Evolutionary conservation across 495 filamentous ascomycete species (phyloP), one percentile per base, ranked within the genome.

Genomic region (Bacidia gigantensis): DNA sequence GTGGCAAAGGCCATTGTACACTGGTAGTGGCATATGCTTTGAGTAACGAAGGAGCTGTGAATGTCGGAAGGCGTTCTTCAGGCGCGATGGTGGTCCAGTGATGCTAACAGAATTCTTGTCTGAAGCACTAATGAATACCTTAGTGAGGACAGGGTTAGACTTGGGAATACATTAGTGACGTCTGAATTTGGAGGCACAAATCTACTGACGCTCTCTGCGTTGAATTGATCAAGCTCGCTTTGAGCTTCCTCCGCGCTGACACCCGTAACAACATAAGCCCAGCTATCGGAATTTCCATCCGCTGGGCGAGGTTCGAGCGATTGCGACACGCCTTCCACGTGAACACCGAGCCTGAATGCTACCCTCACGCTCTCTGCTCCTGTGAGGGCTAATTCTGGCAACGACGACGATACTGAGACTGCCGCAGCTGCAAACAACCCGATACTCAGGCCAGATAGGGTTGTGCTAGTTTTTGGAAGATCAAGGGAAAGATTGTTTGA

Each of bases 1-100:
- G 54, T 73, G 70, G 50, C 69, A 72, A 2, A 70, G 51, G 25
- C 69, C 70, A 2, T 56, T 65, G 48, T 60, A 68, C 2, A 68
- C 60, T 18, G 67, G 67, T 23, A 69, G 43, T 11, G 64, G 46
- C 11, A 66, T 17, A 46, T 43, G 53, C 41, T 65, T 69, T 23
- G 56, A 59, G 38, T 63, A 54, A 3, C 67, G 64, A 22, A 73
- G 58, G 2, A 62, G 44, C 2, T 64, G 52, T 0, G 69, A 66
- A 2, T 51, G 43, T 3, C 49, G 53, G 50, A 70, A 69, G 3
- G 62, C 40, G n/a, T 47, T 54, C 49, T 64, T 64, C 1, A 72
- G 49, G 12, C 67, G 56, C 2, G 67, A 55, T 0, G 72, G 71
- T 39, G 72, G 70, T 0, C 69, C 71, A 40, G 58, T 72, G n/a